Conservation (phyloP, 306 rosid species). For the Trichosanthes truncata region DNA sequence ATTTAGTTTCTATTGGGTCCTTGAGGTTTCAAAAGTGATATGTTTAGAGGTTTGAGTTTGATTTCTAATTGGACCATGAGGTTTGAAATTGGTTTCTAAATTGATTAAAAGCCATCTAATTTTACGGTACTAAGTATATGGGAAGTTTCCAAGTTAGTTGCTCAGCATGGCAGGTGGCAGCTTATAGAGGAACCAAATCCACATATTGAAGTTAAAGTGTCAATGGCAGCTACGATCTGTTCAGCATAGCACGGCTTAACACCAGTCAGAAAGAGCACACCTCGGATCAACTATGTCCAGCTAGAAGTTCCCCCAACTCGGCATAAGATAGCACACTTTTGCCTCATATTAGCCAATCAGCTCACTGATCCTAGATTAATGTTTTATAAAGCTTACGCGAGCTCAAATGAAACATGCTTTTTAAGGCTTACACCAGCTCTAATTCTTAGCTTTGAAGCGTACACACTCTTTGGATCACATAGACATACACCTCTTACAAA, state of each 20-base stretch:
- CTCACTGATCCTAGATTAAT: neutral
- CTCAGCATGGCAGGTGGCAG: no score
- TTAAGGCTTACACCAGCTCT: neutral
- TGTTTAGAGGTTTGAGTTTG: neutral
- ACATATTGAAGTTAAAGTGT: no score
- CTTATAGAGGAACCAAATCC: no score
- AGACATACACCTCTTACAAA: neutral
- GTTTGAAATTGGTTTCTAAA: neutral
- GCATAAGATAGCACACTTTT: neutral
- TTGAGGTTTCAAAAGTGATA: neutral
- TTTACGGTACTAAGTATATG: neutral
- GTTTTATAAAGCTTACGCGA: neutral
- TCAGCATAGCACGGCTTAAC: no score
- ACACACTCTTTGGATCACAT: neutral
- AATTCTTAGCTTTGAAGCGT: neutral
- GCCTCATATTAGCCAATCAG: neutral
- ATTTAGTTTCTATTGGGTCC: neutral
- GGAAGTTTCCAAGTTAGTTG: no score
- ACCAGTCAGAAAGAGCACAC: no score
- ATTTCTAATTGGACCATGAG: neutral
- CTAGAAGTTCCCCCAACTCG: neutral
- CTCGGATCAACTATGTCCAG: no score
- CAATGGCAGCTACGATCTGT: no score
- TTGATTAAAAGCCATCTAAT: neutral
- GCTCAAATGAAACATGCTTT: neutral